Conservation (phyloP, 1,284 basidiomycete genomes). For the Inonotus hispidus region DNA sequence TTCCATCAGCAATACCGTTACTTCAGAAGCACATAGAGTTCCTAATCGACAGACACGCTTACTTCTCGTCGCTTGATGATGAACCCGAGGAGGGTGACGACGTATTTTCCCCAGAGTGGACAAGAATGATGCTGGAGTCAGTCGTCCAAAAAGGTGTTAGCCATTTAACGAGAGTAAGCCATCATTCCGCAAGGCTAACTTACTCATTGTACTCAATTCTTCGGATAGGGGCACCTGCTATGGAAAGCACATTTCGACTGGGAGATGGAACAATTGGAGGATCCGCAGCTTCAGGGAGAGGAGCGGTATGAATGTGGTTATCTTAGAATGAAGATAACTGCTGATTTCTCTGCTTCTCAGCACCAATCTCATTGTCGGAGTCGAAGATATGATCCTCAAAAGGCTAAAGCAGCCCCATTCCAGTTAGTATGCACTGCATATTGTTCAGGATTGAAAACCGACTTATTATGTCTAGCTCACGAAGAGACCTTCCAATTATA, state of each 20-base stretch:
- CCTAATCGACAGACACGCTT: conserved; percentile 49
- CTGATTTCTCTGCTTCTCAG: conserved; percentile 25
- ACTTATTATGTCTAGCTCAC: conserved; percentile 38
- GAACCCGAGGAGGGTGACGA: conserved; percentile 47
- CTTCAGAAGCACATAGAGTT: conserved; percentile 68
- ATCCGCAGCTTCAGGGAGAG: conserved; percentile 27
- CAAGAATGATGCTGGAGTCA: conserved; percentile 47
- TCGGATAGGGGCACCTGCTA: conserved; percentile 58
- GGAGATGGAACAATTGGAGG: conserved; percentile 61
- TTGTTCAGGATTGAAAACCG: background rate
- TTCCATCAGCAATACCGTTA: conserved; percentile 58
- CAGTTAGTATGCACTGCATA: conserved; percentile 37
- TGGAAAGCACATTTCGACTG: conserved; percentile 75
- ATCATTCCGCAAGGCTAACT: background rate
- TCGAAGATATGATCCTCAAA: conserved; percentile 47
- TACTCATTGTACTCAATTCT: background rate
- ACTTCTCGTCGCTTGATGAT: conserved; percentile 38
- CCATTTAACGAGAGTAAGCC: conserved; percentile 54
- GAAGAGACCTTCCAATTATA: conserved; percentile 80
- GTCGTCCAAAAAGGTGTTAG: conserved; percentile 53
- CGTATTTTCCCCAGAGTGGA: conserved; percentile 52
- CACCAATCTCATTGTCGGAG: conserved; percentile 33
- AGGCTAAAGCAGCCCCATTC: conserved; percentile 68
- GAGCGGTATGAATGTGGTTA: conserved; percentile 40
- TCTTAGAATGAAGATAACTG: background rate